These are phyloP conservation scores for Gastrolobium villosum DNA, from an alignment of 306 rosid genomes.

Conservation along the genomic window DNA sequence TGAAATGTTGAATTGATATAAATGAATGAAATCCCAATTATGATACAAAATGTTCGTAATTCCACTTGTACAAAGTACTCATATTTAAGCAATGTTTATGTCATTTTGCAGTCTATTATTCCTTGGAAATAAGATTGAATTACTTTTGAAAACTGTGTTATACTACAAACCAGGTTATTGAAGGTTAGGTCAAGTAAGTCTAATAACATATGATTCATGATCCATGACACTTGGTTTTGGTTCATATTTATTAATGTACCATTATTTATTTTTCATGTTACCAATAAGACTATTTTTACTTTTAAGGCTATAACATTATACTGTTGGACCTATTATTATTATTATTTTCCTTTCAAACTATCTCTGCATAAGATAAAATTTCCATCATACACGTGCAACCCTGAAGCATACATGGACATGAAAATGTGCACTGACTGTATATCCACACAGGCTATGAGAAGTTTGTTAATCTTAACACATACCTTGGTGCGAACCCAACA, in stretches of 20 bases:
- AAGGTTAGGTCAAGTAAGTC: neutral
- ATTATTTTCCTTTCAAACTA: neutral
- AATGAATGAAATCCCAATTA: conserved; percentile 2
- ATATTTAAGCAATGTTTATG: conserved; percentile 3
- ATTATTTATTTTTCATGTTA: conserved; percentile 10
- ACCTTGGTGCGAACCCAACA: conserved; percentile 80
- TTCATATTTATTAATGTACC: neutral
- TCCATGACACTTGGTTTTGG: neutral
- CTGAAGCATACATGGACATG: neutral
- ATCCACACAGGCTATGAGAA: conserved; percentile 25
- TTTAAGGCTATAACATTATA: neutral
- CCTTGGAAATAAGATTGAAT: conserved; percentile 24
- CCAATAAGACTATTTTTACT: neutral
- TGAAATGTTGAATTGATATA: conserved; percentile 17
- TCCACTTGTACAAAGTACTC: neutral
- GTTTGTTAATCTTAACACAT: conserved; percentile 35
- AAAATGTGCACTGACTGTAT: conserved; percentile 32
- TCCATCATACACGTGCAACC: conserved; percentile 1
- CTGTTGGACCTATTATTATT: neutral
- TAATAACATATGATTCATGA: conserved; percentile 6
- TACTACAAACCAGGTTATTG: neutral
- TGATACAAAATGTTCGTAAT: conserved; percentile 7
- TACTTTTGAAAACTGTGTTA: neutral
- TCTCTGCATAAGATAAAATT: neutral
- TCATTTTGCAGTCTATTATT: conserved; percentile 16